Evolutionary conservation across 805 yeast genomes (phyloP).

Genomic region (Wickerhamiella vanderwaltii): DNA sequence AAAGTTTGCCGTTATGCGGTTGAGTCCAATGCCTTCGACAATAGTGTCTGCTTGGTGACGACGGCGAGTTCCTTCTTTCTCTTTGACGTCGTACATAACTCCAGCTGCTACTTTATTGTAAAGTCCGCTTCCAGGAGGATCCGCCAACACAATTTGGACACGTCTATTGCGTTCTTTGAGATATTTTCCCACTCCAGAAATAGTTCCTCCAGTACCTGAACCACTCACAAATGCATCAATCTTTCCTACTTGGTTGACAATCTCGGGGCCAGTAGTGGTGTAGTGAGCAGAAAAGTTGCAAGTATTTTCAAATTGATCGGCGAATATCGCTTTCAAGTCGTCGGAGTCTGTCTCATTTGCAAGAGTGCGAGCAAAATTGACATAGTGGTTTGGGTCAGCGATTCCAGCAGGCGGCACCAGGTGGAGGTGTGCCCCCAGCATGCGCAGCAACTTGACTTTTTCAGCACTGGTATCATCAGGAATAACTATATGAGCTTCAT

Average conservation of each 20-base stretch:
- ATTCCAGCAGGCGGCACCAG: slow-evolving; percentile 90
- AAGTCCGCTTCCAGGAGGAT: slow-evolving; percentile 93
- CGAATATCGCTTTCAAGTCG: slow-evolving; percentile 58
- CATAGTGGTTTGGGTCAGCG: slow-evolving; percentile 87
- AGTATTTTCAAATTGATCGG: slow-evolving; percentile 91
- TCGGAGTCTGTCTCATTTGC: slow-evolving; percentile 40
- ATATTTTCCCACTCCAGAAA: slow-evolving; percentile 76
- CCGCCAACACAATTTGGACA: slow-evolving; percentile 55
- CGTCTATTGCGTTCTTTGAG: slow-evolving; percentile 41
- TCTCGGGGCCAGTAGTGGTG: slow-evolving; percentile 82
- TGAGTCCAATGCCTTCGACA: slow-evolving; percentile 88
- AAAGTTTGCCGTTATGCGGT: slow-evolving; percentile 75
- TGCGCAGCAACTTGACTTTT: slow-evolving; percentile 55
- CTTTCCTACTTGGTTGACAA: slow-evolving; percentile 56
- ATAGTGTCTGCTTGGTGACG: slow-evolving; percentile 94
- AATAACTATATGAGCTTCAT: slow-evolving; percentile 80
- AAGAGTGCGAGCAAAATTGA: slow-evolving; percentile 66
- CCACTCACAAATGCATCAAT: slow-evolving; percentile 78
- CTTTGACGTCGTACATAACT: slow-evolving; percentile 84
- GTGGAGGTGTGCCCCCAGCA: slow-evolving; percentile 72
- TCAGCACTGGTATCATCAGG: slow-evolving; percentile 90
- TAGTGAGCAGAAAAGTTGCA: slow-evolving; percentile 81
- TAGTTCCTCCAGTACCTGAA: slow-evolving; percentile 96
- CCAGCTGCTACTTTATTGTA: slow-evolving; percentile 76
- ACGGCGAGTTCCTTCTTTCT: slow-evolving; percentile 84